Percentiles rank a stretch among this genome's conserved stretches.
Conservation (phyloP, 2,329 filamentous ascomycete species). For the Talaromyces atroroseus region DNA sequence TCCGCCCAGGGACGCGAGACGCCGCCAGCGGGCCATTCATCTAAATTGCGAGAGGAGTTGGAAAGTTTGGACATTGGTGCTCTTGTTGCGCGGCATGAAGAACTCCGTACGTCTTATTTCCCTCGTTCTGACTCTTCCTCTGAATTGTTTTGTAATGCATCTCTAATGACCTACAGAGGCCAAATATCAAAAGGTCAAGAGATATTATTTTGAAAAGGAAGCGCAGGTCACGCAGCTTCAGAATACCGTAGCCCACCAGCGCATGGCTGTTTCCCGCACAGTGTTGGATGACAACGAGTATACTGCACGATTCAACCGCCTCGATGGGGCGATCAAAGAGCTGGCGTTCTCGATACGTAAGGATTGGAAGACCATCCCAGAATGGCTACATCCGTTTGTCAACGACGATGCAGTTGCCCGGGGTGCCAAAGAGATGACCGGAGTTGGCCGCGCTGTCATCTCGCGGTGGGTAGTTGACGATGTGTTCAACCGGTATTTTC, state of each 20-base stretch:
- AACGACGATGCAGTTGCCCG: slow-evolving; percentile 79
- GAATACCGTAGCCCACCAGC: slow-evolving; percentile 94
- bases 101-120: slow-evolving; percentile 36
- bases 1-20: slow-evolving; percentile 39
- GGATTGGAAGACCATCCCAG: slow-evolving; percentile 77
- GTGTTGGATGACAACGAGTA: slow-evolving; percentile 96
- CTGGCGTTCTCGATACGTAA: slow-evolving; percentile 94
- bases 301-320: slow-evolving; percentile 74
- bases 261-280: slow-evolving; percentile 88
- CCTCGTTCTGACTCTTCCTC: neutral
- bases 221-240: slow-evolving; percentile 89
- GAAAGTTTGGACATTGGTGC: slow-evolving; percentile 41
- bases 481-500: slow-evolving; percentile 87
- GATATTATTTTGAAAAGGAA: slow-evolving; percentile 91
- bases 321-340: slow-evolving; percentile 92
- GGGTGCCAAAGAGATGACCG: slow-evolving; percentile 97
- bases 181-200: slow-evolving; percentile 98
- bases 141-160: too few relatives aligned
- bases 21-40: slow-evolving; percentile 29
- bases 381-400: slow-evolving; percentile 73
- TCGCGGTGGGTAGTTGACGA: slow-evolving; percentile 86
- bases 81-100: slow-evolving; percentile 41
- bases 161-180: slow-evolving; percentile 53
- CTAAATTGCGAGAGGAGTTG: slow-evolving; percentile 34
- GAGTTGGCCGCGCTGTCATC: slow-evolving; percentile 82